These are phyloP conservation scores for Plantago ovata DNA, from an alignment of 257 asterid species.

Conservation along the genomic window DNA sequence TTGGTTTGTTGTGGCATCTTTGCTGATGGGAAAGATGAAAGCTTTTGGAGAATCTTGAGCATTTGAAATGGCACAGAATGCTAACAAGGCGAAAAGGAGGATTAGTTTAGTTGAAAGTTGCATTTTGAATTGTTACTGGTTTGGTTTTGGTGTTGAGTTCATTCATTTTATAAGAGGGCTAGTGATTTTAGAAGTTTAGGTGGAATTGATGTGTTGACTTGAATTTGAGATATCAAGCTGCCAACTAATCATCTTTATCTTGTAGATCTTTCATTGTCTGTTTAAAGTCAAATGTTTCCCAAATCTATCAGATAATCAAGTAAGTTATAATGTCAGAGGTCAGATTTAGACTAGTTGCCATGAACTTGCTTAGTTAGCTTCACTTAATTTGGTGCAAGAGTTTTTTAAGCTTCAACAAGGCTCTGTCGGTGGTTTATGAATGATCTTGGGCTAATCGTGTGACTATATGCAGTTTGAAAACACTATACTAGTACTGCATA, in stretches of 20 bases:
- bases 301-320: neutral
- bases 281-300: constrained; percentile 29
- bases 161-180: neutral
- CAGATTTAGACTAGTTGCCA: too few relatives aligned
- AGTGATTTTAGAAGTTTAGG: neutral
- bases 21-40: constrained; percentile 38
- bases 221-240: constrained; percentile 22
- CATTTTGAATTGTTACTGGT: constrained; percentile 22
- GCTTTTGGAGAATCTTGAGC: constrained; percentile 32
- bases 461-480: too few relatives aligned
- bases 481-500: too few relatives aligned
- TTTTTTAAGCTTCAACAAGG: too few relatives aligned
- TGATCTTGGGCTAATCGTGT: too few relatives aligned
- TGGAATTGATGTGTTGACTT: constrained; percentile 1
- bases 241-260: constrained; percentile 28
- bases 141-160: neutral
- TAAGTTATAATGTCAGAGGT: neutral
- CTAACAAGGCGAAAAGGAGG: constrained; percentile 14
- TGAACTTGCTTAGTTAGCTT: too few relatives aligned
- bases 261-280: constrained; percentile 14
- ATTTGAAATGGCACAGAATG: constrained; percentile 13
- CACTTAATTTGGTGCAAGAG: too few relatives aligned
- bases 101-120: constrained; percentile 16
- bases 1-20: constrained; percentile 34
- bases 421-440: too few relatives aligned